Base-by-base conservation (phyloP, 495 filamentous ascomycete genomes). In the Neurospora sp. region DNA sequence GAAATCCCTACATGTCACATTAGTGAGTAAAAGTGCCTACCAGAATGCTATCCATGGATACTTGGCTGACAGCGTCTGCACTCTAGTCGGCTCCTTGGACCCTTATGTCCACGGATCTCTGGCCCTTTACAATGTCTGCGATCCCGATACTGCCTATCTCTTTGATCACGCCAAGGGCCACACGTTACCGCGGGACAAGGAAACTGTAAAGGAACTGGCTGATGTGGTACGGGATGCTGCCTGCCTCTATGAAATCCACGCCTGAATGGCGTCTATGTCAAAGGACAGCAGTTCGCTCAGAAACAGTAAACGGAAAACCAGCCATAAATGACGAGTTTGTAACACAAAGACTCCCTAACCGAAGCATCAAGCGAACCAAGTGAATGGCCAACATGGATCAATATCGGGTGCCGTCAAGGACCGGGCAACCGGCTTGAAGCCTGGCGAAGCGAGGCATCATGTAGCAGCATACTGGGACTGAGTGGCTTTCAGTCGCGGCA, bases 121-220 rank as follows among this genome's bases (percentile, higher is more conserved):
- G 80, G 86, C 86, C 31, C 83, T 90, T 8, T 89, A 87, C 78
- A 89, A 89, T 70, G 79, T 88, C 8, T 90, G 88, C 75, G 86
- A 89, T 42, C 83, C 84, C 0, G 87, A 89, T 44, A 86, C 76
- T 1, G 86, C 88, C 1, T 83, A 86, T 73, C 79, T 89, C 4
- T 90, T 89, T 71, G 88, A 90, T 71, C 88, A 89, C 72, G 88
- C 85, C 6, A 86, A 86, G 70, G 88, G 88, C 0, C 88, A 89
- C 79, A 85, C 84, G 4, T 79, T 89, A 14, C 88, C 87, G 0
- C 82, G 88, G 72, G 85, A 85, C 54, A 83, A 84, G 71, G 78
- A 83, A 44, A 85, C 83, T 2, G 81, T 88, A n/a, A 82, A 83
- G 70, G 86, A 88, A 72, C 79, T 88, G 5, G 84, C 81, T 18